These are phyloP conservation scores for Ustilago curta DNA, from an alignment of 1,284 basidiomycete genomes.

Conservation along the genomic window DNA sequence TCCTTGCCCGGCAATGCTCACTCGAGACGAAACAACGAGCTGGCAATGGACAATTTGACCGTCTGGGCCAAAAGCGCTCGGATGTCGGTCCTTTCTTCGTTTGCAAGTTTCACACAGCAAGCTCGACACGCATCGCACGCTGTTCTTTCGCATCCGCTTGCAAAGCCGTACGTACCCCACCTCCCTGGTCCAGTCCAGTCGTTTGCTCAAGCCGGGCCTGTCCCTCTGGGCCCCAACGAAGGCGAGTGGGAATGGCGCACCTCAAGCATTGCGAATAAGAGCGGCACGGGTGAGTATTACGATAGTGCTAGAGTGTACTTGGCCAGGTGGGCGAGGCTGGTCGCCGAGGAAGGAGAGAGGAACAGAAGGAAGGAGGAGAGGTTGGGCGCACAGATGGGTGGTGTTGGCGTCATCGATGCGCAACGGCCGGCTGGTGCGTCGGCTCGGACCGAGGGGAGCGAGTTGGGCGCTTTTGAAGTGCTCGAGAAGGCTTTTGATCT, in stretches of 20 bases:
- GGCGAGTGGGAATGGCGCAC: conserved; percentile 57
- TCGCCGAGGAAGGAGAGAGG: conserved; percentile 73
- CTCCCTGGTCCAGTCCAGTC: conserved; percentile 54
- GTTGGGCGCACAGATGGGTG: conserved; percentile 15
- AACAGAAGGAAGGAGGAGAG: conserved; percentile 53
- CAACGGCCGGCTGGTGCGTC: conserved; percentile 3
- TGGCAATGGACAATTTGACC: conserved; percentile 55
- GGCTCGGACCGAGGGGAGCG: conserved; percentile 36
- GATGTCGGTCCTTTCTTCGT: conserved; percentile 60
- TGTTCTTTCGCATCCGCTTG: conserved; percentile 58
- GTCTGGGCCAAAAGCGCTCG: conserved; percentile 62
- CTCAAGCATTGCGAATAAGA: conserved; percentile 47
- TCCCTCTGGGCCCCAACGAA: conserved; percentile 55
- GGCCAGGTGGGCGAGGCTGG: conserved; percentile 93
- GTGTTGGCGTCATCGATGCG: not conserved
- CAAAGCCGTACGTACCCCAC: conserved; percentile 53
- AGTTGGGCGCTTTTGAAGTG: conserved; percentile 57
- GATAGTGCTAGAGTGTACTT: conserved; percentile 95
- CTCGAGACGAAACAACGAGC: conserved; percentile 25
- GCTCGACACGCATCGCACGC: conserved; percentile 61
- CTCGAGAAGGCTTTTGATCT: conserved; percentile 47
- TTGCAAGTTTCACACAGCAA: conserved; percentile 64
- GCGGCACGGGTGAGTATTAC: conserved; percentile 76
- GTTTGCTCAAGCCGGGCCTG: conserved; percentile 65
- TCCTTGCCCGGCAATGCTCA: conserved; percentile 27